Evolutionary conservation across 2,329 filamentous ascomycete species (phyloP).

Genomic region (Aspergillus piperis): DNA sequence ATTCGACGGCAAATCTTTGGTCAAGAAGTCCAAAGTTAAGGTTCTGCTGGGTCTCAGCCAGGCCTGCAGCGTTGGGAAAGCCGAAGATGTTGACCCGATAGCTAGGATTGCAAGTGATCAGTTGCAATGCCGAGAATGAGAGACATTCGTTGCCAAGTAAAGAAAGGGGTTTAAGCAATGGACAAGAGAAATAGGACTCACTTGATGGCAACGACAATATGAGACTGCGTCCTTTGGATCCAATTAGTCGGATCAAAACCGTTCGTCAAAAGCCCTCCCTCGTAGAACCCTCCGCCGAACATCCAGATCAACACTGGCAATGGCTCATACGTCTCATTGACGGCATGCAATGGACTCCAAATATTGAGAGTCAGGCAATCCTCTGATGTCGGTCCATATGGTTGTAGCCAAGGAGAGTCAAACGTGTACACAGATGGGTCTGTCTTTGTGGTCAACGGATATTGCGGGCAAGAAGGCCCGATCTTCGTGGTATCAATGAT

Average conservation of each 20-base stretch:
- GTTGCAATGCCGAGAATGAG: not conserved
- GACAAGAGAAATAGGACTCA: not conserved
- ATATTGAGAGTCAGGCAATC: constrained; percentile 1
- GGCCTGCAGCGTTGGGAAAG: not conserved
- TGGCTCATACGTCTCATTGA: not conserved
- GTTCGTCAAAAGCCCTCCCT: not conserved
- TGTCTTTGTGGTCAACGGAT: not conserved
- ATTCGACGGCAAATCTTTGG: constrained; percentile 55
- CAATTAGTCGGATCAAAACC: not conserved
- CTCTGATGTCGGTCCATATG: not conserved
- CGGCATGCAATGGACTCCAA: not conserved
- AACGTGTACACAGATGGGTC: constrained; percentile 2
- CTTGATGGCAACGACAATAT: not conserved
- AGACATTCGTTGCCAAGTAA: not conserved
- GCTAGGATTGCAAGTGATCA: not conserved
- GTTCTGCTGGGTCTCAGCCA: not conserved
- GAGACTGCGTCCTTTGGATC: not conserved
- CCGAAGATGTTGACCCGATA: not conserved
- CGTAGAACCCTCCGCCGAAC: not conserved
- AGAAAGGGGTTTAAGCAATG: not conserved
- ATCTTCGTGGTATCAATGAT: not conserved
- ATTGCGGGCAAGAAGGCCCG: not conserved
- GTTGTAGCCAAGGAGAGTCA: constrained; percentile 4
- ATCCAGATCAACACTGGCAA: not conserved
- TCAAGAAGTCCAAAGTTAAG: constrained; percentile 38